Evolutionary conservation across 1,284 basidiomycete species (phyloP).

Genomic region (Apiotrichum porosum): DNA sequence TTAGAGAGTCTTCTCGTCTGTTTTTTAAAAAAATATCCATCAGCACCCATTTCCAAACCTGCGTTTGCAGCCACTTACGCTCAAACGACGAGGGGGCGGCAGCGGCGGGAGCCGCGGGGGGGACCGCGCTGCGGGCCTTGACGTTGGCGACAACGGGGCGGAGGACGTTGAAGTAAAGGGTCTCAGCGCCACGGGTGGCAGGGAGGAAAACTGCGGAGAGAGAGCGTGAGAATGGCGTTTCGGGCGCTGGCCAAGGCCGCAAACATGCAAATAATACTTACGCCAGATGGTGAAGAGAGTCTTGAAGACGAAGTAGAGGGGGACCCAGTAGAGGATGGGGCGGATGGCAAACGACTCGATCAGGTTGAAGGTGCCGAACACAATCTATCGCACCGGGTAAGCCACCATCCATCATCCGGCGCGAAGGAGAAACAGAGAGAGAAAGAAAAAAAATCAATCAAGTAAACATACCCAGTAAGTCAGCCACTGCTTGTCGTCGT

Average conservation of each 20-base stretch:
- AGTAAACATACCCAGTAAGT: constrained; percentile 46
- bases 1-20: constrained; percentile 15
- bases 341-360: constrained; percentile 46
- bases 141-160: constrained; percentile 61
- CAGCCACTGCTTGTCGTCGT: constrained; percentile 52
- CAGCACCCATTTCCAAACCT: constrained; percentile 1
- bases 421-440: too few relatives aligned
- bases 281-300: constrained; percentile 77
- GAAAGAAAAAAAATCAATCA: too few relatives aligned
- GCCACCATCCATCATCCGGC: neutral
- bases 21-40: too few relatives aligned
- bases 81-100: constrained; percentile 41
- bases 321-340: constrained; percentile 47
- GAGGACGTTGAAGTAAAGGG: constrained; percentile 61
- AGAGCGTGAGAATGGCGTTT: neutral
- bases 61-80: constrained; percentile 40
- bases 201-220: constrained; percentile 43
- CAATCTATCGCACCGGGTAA: constrained; percentile 25
- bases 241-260: too few relatives aligned
- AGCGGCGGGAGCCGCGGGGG: constrained; percentile 6
- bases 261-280: constrained; percentile 24
- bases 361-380: constrained; percentile 49
- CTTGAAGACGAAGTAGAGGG: constrained; percentile 84
- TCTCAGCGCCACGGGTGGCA: constrained; percentile 63
- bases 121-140: constrained; percentile 26